These are phyloP conservation scores for Pilatotrama ljubarskyi DNA, from an alignment of 768 basidiomycete genomes.

Conservation along the genomic window DNA sequence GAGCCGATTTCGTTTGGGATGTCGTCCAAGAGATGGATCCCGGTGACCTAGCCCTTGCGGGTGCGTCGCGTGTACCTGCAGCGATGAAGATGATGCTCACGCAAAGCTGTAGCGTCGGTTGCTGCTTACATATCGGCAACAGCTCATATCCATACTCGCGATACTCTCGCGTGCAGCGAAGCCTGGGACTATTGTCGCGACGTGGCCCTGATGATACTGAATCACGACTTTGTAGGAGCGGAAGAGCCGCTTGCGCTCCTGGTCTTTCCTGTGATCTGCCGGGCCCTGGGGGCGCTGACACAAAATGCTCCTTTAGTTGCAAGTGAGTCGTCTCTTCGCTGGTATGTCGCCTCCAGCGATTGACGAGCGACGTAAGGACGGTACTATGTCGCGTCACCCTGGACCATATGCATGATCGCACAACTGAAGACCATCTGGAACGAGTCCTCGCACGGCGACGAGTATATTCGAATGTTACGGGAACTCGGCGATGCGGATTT, in stretches of 20 bases:
- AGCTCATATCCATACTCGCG: constrained; percentile 22
- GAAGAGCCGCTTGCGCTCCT: constrained; percentile 54
- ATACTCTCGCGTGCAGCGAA: constrained; percentile 40
- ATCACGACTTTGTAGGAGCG: constrained; percentile 44
- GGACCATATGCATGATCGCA: constrained; percentile 47
- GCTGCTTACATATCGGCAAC: constrained; percentile 43
- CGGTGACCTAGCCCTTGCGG: constrained; percentile 40
- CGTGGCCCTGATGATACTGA: constrained; percentile 47
- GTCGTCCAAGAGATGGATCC: constrained; percentile 32
- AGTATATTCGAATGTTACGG: constrained; percentile 27
- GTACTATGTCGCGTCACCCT: constrained; percentile 42
- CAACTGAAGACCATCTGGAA: constrained; percentile 32
- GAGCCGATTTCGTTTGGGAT: constrained; percentile 41
- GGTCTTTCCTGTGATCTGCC: constrained; percentile 50
- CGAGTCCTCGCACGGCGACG: not conserved
- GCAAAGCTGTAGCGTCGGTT: constrained; percentile 42
- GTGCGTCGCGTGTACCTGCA: constrained; percentile 35
- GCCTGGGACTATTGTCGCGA: constrained; percentile 57
- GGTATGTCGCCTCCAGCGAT: not conserved
- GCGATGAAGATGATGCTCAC: not conserved
- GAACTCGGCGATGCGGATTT: not conserved
- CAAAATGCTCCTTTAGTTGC: not conserved
- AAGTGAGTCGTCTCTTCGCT: constrained; percentile 14
- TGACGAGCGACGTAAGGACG: constrained; percentile 8
- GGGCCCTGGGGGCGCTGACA: constrained; percentile 45